Evolutionary conservation across 1,284 basidiomycete species (phyloP), one percentile per base, ranked within the genome.

Genomic region (Erythrobasidium hasegawianum): DNA sequence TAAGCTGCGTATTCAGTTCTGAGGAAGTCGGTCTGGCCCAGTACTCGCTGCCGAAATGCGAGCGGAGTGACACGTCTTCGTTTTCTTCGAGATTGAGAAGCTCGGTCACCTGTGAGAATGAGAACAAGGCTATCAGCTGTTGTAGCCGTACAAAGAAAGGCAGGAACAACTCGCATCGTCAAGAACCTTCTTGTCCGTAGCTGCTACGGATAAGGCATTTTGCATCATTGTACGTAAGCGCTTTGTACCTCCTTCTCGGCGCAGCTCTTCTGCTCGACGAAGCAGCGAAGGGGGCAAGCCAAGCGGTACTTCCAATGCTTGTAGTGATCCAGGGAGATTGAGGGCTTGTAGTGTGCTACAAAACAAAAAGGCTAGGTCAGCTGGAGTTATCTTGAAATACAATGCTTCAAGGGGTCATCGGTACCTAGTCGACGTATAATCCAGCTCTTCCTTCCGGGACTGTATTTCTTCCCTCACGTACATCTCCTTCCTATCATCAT

Each of bases 281-380:
- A 97, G 77, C 14, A 97, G 78, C 69, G 90, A 90, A 0, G 91
- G 89, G 1, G 96, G 95, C 5, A 97, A 79, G 5, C 91, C 90
- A 39, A 90, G 83, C 0, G 89, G 89, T 40, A 87, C 83, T 71
- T 96, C 90, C 1, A 96, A 79, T 0, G 92, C 92, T 75, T 97
- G 90, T 29, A 97, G 81, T 0, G 89, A 83, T 0, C 88, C 87
- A 0, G 94, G 95, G 9, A 97, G 82, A 71, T 90, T 88, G 43
- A 94, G 81, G 0, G 81, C 81, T 69, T 85, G 85, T 2, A 97
- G 78, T 0, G 82, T 82, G 67, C 89, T 94, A n/a, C 16, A 5
- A 2, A 14, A n/a, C 1, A 18, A 22, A 20, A 9, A 20, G 13
- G 4, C 3, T 40, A 16, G 2, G 11, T 24, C 10, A 26, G n/a